Evolutionary conservation across 2,329 filamentous ascomycete genomes (phyloP).

Genomic region (Colletotrichum camelliae): DNA sequence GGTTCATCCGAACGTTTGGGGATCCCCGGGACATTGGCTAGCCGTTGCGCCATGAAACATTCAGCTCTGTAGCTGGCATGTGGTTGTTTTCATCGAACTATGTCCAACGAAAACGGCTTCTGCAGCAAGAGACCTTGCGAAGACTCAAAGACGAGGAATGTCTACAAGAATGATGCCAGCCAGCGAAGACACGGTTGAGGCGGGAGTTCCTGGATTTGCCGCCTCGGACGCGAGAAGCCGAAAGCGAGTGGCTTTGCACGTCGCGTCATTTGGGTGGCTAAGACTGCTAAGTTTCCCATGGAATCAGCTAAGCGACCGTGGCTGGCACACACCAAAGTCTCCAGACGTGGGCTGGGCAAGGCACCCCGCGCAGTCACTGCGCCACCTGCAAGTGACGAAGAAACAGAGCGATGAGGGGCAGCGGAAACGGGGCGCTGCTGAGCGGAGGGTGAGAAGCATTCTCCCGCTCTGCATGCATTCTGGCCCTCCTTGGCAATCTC

Average conservation of each 20-base stretch:
- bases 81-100: not conserved
- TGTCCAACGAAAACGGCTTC: not conserved
- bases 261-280: slow-evolving; percentile 14
- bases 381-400: slow-evolving; percentile 7
- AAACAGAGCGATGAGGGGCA: not conserved
- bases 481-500: slow-evolving; percentile 12
- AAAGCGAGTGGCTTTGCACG: not conserved
- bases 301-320: slow-evolving; percentile 1
- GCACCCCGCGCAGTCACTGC: slow-evolving; percentile 12
- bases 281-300: not conserved
- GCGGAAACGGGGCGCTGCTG: not conserved
- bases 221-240: not conserved
- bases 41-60: not conserved
- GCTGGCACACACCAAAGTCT: not conserved
- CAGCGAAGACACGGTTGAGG: not conserved
- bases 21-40: not conserved
- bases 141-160: not conserved
- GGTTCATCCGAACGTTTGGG: slow-evolving; percentile 2
- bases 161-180: not conserved
- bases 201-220: not conserved
- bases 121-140: not conserved
- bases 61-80: not conserved
- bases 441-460: not conserved
- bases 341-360: not conserved
- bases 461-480: not conserved